Evolutionary conservation across 1,284 basidiomycete species (phyloP), one percentile per base, ranked within the genome.

Genomic region (Naganishia sp.): DNA sequence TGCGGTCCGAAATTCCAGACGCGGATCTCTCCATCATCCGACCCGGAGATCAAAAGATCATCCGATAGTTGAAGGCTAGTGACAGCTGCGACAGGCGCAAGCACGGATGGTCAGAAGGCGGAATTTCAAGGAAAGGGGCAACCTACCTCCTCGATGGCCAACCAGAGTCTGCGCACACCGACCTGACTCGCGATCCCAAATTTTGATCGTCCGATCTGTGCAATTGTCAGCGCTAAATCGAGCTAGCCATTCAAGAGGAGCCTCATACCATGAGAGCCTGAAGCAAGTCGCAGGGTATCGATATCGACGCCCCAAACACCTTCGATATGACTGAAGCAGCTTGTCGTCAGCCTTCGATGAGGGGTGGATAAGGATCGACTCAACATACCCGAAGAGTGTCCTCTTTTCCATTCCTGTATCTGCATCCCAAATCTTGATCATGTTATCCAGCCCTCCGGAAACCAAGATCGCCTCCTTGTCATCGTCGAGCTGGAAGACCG

Each of bases 241-340:
- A 5, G 11, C 21, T 6, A 9, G n/a, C 21, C 47, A 23, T 46
- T 46, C 45, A 6, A 23, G 11, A 47, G 43, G 3, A 1, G 23
- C 65, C 53, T 63, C 76, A 80, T 68, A 71, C 90, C 90, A 77
- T 98, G 94, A 72, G 90, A 92, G 5, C 88, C 94, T 63, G 90
- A 93, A 15, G 94, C 94, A 60, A 99, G 83, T 61, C 96, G 85
- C 72, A 98, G 83, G 75, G 92, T 91, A 79, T 99, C 94, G 69
- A 90, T 88, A 56, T 92, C 93, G 39, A 99, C 88, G 15, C 87
- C 87, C 95, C 95, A 99, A 9, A 99, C 93, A 64, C 96, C 96
- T 75, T 96, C 93, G 70, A 94, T 92, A 76, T 79, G 78, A 64
- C 95, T 96, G 15, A 17, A 17, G 5, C 13, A 2, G 11, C 2